Evolutionary conservation across 1,284 basidiomycete species (phyloP), one percentile per base, ranked within the genome.

Genomic region (Volvariella volvacea): DNA sequence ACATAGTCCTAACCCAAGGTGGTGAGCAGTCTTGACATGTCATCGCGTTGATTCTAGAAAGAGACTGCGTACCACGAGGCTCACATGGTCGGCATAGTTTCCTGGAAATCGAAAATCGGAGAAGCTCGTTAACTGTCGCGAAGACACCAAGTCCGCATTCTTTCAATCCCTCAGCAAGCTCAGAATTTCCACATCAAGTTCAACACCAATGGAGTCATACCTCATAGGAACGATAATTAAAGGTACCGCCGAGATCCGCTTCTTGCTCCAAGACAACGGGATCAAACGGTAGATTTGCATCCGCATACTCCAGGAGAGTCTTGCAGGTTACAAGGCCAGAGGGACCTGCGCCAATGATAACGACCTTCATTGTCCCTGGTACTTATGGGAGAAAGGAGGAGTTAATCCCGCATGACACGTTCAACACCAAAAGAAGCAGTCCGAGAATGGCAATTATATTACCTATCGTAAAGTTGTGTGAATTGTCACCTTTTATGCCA

Each of bases 71-170:
- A 61, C 69, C 53, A 67, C 60, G n/a, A 83, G 55, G 0, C 74
- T 74, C 19, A 81, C 64, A 54, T 84, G 80, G 56, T 83, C 81
- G 1, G 69, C 62, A 48, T 77, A 69, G 7, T 66, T 59, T 20
- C 74, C 56, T 8, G 76, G 74, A 22, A 76, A 54, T 3, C 79
- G 71, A 55, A 78, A 83, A 59, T 84, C 81, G 31, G 74, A 76
- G 60, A 81, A 84, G 46, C 71, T 70, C 1, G 81, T 83, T 39
- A 83, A 64, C 55, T 83, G 80, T 54, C 78, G 78, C 6, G 73
- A 77, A 1, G 74, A 77, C 19, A 80, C 77, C 21, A 79, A 60
- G 22, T 63, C 71, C 22, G 78, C 73, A 48, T 80, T 78, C 68
- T 82, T n/a, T 9, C 30, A n/a, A 31, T 9, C n/a, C 30, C 9